A percentile compares a stretch with the other conserved stretches of the same genome.
Conservation (phyloP, 176 grass and related monocot genomes). For the Oryza glaberrima region DNA sequence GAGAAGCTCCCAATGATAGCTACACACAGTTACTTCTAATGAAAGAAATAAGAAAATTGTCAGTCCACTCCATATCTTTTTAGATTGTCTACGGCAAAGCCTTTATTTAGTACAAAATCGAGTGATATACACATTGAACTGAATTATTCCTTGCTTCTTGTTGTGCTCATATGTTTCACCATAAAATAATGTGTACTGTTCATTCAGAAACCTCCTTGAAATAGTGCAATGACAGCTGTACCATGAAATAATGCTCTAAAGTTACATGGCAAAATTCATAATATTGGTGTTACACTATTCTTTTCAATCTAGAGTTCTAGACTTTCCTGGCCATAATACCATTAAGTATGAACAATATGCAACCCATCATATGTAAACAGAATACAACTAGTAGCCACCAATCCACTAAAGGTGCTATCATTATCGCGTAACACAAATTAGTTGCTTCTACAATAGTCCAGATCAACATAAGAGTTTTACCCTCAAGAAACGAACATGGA, state of each 20-base stretch:
- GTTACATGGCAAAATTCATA: constrained; percentile 24
- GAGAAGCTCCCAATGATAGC: not conserved
- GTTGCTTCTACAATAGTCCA: constrained; percentile 29
- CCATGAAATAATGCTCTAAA: not conserved
- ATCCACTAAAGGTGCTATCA: constrained; percentile 28
- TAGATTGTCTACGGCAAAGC: not conserved
- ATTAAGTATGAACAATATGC: constrained; percentile 2
- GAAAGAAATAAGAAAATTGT: not conserved
- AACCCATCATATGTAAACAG: constrained; percentile 9
- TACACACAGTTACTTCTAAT: constrained; percentile 1
- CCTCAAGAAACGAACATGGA: constrained; percentile 76
- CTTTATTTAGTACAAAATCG: not conserved
- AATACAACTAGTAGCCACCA: constrained; percentile 23
- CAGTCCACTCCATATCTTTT: not conserved
- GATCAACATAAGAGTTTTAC: constrained; percentile 52
- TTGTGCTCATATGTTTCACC: not conserved
- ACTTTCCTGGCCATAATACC: not conserved
- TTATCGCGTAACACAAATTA: constrained; percentile 14
- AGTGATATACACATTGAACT: constrained; percentile 18
- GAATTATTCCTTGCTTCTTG: not conserved
- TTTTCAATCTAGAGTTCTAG: not conserved
- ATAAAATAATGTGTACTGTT: not conserved
- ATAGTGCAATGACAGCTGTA: not conserved
- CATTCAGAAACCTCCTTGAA: not conserved
- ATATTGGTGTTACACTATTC: not conserved